These are phyloP conservation scores for Pholiota microspora DNA, from an alignment of 768 basidiomycete genomes.

Conservation along the genomic window DNA sequence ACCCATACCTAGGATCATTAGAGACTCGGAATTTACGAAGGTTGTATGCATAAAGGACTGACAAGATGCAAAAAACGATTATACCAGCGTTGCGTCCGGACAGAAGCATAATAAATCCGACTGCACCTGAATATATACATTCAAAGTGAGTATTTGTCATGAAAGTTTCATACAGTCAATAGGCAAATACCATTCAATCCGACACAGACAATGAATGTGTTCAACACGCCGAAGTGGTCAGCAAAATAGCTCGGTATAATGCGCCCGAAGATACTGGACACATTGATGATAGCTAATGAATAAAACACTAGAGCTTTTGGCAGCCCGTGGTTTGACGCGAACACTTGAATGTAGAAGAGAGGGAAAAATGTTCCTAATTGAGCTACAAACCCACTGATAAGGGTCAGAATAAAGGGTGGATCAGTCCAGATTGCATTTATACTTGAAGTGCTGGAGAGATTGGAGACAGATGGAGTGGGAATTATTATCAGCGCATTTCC, in stretches of 20 bases:
- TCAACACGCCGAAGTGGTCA: slow-evolving; percentile 29
- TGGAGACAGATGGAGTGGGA: background rate
- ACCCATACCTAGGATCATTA: background rate
- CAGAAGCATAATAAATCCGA: background rate
- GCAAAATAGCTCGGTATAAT: slow-evolving; percentile 29
- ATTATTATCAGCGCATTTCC: slow-evolving; percentile 5
- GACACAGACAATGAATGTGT: slow-evolving; percentile 28
- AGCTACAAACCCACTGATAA: slow-evolving; percentile 4
- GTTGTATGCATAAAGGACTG: background rate
- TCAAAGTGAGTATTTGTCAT: too few species aligned
- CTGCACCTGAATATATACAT: background rate
- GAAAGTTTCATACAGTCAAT: too few species aligned
- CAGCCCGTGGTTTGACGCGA: slow-evolving; percentile 2
- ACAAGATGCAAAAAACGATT: background rate
- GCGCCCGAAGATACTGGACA: slow-evolving; percentile 27
- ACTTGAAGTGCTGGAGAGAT: background rate
- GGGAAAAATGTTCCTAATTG: slow-evolving; percentile 10
- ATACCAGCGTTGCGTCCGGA: background rate
- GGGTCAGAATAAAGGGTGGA: slow-evolving; percentile 3
- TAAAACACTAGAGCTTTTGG: slow-evolving; percentile 4
- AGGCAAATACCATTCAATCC: slow-evolving; percentile 17
- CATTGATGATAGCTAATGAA: slow-evolving; percentile 33
- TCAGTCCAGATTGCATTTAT: background rate
- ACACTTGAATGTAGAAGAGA: slow-evolving; percentile 8
- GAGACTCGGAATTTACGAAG: background rate